A percentile compares a stretch with the other conserved stretches of the same genome.
Evolutionary conservation across 306 rosid genomes (phyloP).

Genomic region (Argentina anserina): DNA sequence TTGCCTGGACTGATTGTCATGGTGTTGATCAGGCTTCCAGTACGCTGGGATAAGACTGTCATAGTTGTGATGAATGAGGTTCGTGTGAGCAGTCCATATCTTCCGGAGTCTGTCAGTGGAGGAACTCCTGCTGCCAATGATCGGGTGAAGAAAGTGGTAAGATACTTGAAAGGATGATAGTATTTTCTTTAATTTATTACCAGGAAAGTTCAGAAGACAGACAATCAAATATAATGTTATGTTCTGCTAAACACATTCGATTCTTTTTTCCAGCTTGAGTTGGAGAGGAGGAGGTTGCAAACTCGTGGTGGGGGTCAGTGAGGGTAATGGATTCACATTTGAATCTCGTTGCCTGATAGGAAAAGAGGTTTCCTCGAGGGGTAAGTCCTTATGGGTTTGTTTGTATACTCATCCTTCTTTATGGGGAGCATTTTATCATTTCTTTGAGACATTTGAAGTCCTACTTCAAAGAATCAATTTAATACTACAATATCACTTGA

Average conservation of each 20-base stretch:
- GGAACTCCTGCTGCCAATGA: constrained; percentile 98
- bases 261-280: constrained; percentile 53
- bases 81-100: constrained; percentile 87
- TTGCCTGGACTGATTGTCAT: constrained; percentile 12
- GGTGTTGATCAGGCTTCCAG: constrained; percentile 77
- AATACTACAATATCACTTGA: constrained; percentile 15
- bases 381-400: constrained; percentile 34
- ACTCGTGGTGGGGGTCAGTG: constrained; percentile 58
- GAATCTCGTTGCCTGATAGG: constrained; percentile 23
- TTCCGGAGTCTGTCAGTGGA: constrained; percentile 84
- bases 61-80: constrained; percentile 97
- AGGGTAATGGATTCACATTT: constrained; percentile 21
- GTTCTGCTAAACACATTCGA: constrained; percentile 7
- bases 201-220: neutral
- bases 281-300: constrained; percentile 85
- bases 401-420: constrained; percentile 28
- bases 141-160: constrained; percentile 97
- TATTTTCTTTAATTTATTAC: neutral
- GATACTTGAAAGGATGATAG: constrained; percentile 19
- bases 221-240: no score
- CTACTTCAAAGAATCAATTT: constrained; percentile 37
- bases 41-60: constrained; percentile 93
- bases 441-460: constrained; percentile 35
- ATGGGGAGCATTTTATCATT: constrained; percentile 23
- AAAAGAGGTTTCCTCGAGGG: constrained; percentile 20